Base-by-base conservation (phyloP, 1,139 yeast genomes). In the Yamadazyma pseudoaaseri region DNA sequence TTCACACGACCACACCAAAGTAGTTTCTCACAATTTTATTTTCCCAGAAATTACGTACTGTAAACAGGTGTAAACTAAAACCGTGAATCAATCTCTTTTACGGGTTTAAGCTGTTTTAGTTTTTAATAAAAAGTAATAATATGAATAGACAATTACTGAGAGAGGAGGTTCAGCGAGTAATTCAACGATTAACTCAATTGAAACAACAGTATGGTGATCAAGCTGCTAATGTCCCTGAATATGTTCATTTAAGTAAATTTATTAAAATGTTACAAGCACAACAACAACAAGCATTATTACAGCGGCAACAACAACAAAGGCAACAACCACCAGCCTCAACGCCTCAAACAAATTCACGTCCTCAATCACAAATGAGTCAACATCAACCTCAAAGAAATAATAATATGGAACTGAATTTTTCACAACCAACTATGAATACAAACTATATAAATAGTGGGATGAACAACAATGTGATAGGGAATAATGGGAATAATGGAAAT, bases 201-300 rank as follows among this genome's bases (percentile, higher is more conserved):
- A 70, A 77, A 38, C 67, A 68, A 36, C 82, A 79, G 48, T 76
- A 65, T 48, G 85, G 86, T n/a, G 83, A 78, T 30, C 77, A 72
- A 43, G 86, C 80, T 1, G 69, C 70, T 8, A 74, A 73, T 41
- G 76, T 76, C 21, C 80, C 81, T 11, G 86, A 80, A 56, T 80
- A 74, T 52, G 68, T 73, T 28, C 79, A 76, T 42, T 66, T 79
- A 45, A 74, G 81, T 26, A 78, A 72, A 45, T 62, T 77, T 34
- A 61, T 79, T 40, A 74, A 74, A 48, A 67, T 63, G 33, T 73
- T 79, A 37, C 80, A 79, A 30, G 56, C 53, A 34, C 51, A 45
- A 30, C 61, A 56, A 31, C 53, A 52, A 23, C 29, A 24, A 20
- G 31, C 36, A 6, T 20, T 31, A 21, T 10, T 30, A 13, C 52